Evolutionary conservation across 2,329 filamentous ascomycete species (phyloP).

Genomic region (Cladosporium sphaerospermum): DNA sequence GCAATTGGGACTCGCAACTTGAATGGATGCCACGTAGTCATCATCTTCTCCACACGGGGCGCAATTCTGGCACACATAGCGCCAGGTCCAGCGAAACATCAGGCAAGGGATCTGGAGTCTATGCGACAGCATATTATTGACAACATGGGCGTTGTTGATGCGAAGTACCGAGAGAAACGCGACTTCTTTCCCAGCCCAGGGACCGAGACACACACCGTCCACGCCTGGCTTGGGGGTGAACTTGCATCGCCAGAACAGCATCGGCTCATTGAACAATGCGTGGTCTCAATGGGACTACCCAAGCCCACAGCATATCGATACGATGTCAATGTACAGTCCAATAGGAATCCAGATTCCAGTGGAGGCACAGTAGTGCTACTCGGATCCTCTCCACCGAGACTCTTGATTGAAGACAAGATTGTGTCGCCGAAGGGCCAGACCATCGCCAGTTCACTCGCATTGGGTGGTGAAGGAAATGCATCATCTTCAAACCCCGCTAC

Average conservation of each 20-base stretch:
- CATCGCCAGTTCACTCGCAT: not conserved
- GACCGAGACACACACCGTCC: not conserved
- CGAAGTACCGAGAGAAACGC: not conserved
- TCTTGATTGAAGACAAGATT: not conserved
- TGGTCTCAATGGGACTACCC: not conserved
- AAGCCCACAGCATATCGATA: not conserved
- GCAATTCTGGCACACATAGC: not conserved
- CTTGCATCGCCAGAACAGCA: not conserved
- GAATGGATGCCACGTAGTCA: not conserved
- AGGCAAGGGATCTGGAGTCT: not conserved
- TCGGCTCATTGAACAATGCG: not conserved
- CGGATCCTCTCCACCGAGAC: not conserved
- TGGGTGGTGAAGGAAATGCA: not conserved
- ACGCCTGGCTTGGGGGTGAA: not conserved
- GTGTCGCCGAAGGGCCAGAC: not conserved
- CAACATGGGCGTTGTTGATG: not conserved
- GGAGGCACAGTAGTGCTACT: not conserved
- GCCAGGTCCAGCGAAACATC: not conserved
- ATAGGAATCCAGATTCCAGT: not conserved
- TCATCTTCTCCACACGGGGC: not conserved
- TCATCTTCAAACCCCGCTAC: not conserved
- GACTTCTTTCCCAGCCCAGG: not conserved
- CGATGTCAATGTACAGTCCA: not conserved
- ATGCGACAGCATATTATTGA: not conserved
- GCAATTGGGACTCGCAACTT: not conserved